These are phyloP conservation scores for Neurospora sp. DNA, from an alignment of 495 filamentous ascomycete genomes.

Conservation along the genomic window DNA sequence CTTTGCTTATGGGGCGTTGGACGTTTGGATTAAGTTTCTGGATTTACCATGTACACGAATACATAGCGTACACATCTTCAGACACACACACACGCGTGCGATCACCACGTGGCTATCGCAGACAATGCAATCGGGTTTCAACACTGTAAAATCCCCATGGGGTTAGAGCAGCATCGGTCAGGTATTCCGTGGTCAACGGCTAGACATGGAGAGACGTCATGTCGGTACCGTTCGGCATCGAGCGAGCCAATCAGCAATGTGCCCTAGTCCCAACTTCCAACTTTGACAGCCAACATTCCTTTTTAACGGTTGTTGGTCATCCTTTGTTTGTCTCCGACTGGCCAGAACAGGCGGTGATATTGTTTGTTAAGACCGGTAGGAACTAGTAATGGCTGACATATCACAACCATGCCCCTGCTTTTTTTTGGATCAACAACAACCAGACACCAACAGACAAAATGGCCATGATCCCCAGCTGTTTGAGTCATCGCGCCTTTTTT, in stretches of 20 bases:
- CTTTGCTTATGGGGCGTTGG: not conserved
- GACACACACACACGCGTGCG: not conserved
- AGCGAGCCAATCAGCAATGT: not conserved
- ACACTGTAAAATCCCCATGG: not conserved
- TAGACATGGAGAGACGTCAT: not conserved
- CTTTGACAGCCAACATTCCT: not conserved
- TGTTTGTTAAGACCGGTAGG: not conserved
- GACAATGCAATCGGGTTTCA: not conserved
- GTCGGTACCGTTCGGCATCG: not conserved
- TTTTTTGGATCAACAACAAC: not conserved
- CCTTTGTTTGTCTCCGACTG: not conserved
- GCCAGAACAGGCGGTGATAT: not conserved
- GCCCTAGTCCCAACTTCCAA: not conserved
- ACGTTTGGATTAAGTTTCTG: not conserved
- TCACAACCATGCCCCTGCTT: not conserved
- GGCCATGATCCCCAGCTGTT: not conserved
- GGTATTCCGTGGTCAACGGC: not conserved
- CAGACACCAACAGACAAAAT: not conserved
- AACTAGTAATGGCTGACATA: not conserved
- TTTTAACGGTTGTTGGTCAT: not conserved
- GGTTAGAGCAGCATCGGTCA: not conserved
- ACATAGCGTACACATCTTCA: not conserved
- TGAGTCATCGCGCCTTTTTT: not conserved
- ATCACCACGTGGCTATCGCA: not conserved
- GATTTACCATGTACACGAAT: not conserved